Conservation (phyloP, 139 green algal genomes). For the Chlorella vulgaris region DNA sequence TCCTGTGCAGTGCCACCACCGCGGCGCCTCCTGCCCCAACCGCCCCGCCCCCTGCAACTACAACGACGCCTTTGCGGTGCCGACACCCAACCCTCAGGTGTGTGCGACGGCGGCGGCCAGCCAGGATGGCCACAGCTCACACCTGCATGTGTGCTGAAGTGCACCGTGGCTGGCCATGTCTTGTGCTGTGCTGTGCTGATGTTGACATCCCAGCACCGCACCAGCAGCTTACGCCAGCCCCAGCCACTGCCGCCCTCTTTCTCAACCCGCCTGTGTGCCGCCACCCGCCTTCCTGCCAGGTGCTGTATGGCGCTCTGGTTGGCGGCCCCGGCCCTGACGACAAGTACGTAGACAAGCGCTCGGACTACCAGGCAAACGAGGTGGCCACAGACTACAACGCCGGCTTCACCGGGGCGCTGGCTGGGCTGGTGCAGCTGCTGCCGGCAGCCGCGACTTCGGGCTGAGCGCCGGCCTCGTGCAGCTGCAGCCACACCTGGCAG, state of each 20-base stretch:
- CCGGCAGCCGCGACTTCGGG: background rate
- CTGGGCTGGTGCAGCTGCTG: conserved; percentile 38
- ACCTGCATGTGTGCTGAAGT: background rate
- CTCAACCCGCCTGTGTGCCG: background rate
- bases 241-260: background rate
- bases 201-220: too few species aligned
- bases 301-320: conserved; percentile 51
- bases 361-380: conserved; percentile 51
- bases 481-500: too few species aligned
- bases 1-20: conserved; percentile 51
- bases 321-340: conserved; percentile 47
- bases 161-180: too few species aligned
- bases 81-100: conserved; percentile 48
- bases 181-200: too few species aligned
- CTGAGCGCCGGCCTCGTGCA: too few species aligned
- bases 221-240: background rate
- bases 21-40: conserved; percentile 54
- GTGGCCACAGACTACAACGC: conserved; percentile 47
- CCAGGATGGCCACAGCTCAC: background rate
- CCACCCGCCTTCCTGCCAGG: background rate
- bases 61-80: conserved; percentile 38
- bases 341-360: conserved; percentile 32
- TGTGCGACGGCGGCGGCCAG: background rate
- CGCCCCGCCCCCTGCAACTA: conserved; percentile 50
- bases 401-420: conserved; percentile 51